Base-by-base conservation (phyloP, 169 alveolate genomes). In the Plasmodium blacklocki region DNA sequence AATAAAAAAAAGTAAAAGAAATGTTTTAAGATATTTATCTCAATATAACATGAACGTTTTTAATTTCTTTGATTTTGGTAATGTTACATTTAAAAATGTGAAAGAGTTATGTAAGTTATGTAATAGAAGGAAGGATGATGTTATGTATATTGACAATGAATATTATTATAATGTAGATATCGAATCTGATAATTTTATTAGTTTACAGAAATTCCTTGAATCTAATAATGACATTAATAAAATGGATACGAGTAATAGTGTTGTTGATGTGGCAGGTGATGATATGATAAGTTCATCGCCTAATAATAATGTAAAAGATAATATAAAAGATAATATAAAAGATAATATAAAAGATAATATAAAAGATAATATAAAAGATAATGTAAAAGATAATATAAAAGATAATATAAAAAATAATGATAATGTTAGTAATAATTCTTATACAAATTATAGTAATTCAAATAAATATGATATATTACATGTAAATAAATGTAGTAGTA, bases 1-100 rank as follows among this genome's bases (percentile, higher is more conserved):
- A 58, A 60, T 54, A 32, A 80, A 56, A 29, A 80, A 80, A 18
- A 50, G 49, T 1, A 80, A 80, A 80, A 67, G 71, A 21, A 72
- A 23, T 39, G 11, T 80, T 32, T 32, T 80, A 23, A 80, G 18
- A 14, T 80, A 50, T 71, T 67, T 80, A 60, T 68, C 83, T 2
- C 64, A 80, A 67, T 67, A 47, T 43, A 39, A 80, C 58, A 21
- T 72, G 2, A 52, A 80, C 45, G 29, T 80, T 18, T 62, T 80
- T 67, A 18, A 68, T 1, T 43, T 54, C 18, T 80, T 80, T 47
- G 67, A 80, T 72, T 54, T 43, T 39, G 12, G 14, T 9, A 80
- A 66, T 8, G 19, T n/a, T 4, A 4, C 49, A 11, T 67, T 80
- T 47, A 80, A 39, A 21, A 80, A 67, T 80, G 5, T 52, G 3